phyloP scores from a whole-genome alignment of 768 basidiomycete genomes.

The Clavulina sp. region DNA sequence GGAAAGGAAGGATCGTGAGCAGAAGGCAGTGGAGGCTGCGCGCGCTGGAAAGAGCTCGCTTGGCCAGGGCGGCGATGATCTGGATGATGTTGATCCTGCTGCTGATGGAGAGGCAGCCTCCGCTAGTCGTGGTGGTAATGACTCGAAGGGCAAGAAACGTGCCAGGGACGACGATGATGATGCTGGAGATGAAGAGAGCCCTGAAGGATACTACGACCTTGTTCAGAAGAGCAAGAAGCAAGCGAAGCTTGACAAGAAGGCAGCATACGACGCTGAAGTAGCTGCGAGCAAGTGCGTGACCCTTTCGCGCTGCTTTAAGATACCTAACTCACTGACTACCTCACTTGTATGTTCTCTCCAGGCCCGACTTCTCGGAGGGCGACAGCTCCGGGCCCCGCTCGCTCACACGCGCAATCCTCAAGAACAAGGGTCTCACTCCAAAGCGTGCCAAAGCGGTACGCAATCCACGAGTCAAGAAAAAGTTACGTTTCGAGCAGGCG shows the following conservation, averaged over 20 bases:
- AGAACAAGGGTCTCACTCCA: constrained; percentile 89
- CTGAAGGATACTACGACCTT: constrained; percentile 77
- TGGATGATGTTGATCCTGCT: constrained; percentile 25
- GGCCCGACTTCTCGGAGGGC: constrained; percentile 20
- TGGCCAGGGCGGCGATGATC: constrained; percentile 44
- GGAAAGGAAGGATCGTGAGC: constrained; percentile 38
- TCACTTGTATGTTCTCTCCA: constrained; percentile 7
- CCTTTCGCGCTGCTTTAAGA: not conserved
- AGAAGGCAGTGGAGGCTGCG: constrained; percentile 35
- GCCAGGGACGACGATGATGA: constrained; percentile 23
- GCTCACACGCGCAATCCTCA: constrained; percentile 77
- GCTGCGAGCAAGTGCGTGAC: constrained; percentile 38
- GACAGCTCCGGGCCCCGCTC: constrained; percentile 59
- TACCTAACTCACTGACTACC: not conserved
- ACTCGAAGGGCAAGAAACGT: constrained; percentile 21
- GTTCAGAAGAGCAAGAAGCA: constrained; percentile 57
- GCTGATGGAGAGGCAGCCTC: constrained; percentile 13
- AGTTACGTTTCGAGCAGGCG: constrained; percentile 73
- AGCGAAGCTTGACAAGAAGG: constrained; percentile 64
- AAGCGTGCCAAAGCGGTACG: constrained; percentile 74
- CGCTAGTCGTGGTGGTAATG: constrained; percentile 25
- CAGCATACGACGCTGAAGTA: constrained; percentile 51
- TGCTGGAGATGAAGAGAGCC: constrained; percentile 25
- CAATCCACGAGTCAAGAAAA: constrained; percentile 96
- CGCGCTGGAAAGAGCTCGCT: not conserved